These are phyloP conservation scores for Phylloporus arenicola DNA, from an alignment of 768 basidiomycete genomes.

Conservation along the genomic window DNA sequence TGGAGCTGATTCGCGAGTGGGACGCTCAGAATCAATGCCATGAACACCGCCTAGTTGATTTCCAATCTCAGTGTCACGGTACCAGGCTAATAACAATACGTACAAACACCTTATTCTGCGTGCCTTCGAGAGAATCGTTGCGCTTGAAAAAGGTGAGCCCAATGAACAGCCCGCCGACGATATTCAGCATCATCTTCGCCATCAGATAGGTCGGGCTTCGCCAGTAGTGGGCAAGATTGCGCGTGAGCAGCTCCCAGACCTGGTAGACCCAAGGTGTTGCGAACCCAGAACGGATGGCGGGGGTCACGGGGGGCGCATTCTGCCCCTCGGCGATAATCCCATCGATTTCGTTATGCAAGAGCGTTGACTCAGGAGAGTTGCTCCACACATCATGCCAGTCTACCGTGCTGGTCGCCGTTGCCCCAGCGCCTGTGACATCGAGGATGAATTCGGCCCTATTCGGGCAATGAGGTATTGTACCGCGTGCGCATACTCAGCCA, in stretches of 20 bases:
- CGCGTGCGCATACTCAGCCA: too few species aligned
- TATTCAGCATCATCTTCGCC: conserved; percentile 53
- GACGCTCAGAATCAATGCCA: conserved; percentile 46
- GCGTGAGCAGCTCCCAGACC: conserved; percentile 37
- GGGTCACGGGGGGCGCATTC: conserved; percentile 33
- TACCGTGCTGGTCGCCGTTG: conserved; percentile 46
- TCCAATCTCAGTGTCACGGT: background rate
- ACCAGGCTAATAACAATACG: conserved; percentile 18
- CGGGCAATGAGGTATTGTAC: background rate
- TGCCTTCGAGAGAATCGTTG: conserved; percentile 49
- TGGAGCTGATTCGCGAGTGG: conserved; percentile 62
- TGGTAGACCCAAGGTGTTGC: conserved; percentile 54
- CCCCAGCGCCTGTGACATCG: conserved; percentile 71
- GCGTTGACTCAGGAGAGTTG: conserved; percentile 41
- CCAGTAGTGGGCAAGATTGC: conserved; percentile 47
- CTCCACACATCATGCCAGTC: conserved; percentile 66
- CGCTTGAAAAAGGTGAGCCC: conserved; percentile 60
- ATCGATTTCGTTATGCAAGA: conserved; percentile 37
- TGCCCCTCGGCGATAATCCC: conserved; percentile 46
- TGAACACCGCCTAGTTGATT: conserved; percentile 43
- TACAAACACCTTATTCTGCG: conserved; percentile 64
- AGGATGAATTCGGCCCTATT: conserved; percentile 58
- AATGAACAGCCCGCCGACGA: conserved; percentile 51
- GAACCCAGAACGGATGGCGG: conserved; percentile 39
- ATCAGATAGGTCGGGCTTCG: conserved; percentile 54